Evolutionary conservation across 2,329 filamentous ascomycete species (phyloP).

Genomic region (Beauveria sp.): DNA sequence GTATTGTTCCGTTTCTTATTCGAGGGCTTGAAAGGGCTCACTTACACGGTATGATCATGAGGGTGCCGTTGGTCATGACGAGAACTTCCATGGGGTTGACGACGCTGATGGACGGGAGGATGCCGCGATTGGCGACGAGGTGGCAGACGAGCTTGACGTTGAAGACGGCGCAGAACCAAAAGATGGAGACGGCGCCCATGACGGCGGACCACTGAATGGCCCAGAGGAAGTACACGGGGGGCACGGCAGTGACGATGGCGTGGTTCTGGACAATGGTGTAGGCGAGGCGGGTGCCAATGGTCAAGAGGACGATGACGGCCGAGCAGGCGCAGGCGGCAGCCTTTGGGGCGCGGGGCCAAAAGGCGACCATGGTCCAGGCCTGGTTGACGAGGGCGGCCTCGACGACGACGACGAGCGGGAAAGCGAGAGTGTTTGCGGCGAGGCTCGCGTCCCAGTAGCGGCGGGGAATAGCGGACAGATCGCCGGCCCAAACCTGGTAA

Average conservation of each 20-base stretch:
- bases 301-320: conserved; percentile 24
- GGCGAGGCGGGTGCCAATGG: conserved; percentile 25
- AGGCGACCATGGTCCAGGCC: conserved; percentile 43
- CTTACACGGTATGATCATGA: conserved; percentile 50
- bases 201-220: conserved; percentile 31
- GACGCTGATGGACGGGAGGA: conserved; percentile 34
- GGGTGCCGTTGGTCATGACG: conserved; percentile 46
- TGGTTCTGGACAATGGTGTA: conserved; percentile 30
- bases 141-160: conserved; percentile 43
- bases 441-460: conserved; percentile 30
- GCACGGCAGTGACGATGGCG: conserved; percentile 19
- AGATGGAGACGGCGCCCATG: conserved; percentile 33
- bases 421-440: conserved; percentile 32
- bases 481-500: conserved; percentile 50
- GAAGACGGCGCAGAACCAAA: conserved; percentile 50
- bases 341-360: conserved; percentile 36
- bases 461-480: conserved; percentile 41
- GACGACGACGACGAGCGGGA: conserved; percentile 38
- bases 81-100: conserved; percentile 47
- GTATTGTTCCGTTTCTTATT: not conserved
- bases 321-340: conserved; percentile 25
- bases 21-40: not conserved
- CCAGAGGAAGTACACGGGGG: conserved; percentile 25
- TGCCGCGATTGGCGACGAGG: conserved; percentile 37
- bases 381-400: conserved; percentile 43